A percentile compares a stretch with the other conserved stretches of the same genome.
Evolutionary conservation across 345 rosid genomes (phyloP).

Genomic region (Ailanthus altissimus): DNA sequence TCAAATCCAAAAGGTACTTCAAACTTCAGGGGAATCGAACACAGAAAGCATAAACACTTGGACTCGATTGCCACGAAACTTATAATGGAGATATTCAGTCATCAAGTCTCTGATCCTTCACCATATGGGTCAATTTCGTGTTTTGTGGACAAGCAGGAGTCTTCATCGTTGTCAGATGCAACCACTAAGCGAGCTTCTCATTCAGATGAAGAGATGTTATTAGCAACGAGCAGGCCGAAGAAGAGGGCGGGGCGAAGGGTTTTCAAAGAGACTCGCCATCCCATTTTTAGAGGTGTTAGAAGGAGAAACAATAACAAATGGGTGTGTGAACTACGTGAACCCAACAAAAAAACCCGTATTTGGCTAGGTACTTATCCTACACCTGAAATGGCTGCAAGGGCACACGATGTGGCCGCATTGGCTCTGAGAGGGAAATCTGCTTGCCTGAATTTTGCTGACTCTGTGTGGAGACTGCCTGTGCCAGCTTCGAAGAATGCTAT

Average conservation of each 20-base stretch:
- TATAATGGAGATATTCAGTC: constrained; percentile 20
- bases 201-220: constrained; percentile 36
- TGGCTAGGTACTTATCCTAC: constrained; percentile 85
- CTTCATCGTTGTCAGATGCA: constrained; percentile 24
- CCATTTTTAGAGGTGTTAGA: constrained; percentile 66
- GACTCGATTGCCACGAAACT: not conserved
- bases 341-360: constrained; percentile 52
- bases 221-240: constrained; percentile 65
- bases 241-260: constrained; percentile 64
- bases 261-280: constrained; percentile 76
- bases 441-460: constrained; percentile 76
- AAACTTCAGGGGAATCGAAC: not conserved
- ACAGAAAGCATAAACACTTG: not conserved
- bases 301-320: constrained; percentile 59
- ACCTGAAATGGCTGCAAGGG: constrained; percentile 78
- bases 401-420: constrained; percentile 77
- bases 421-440: constrained; percentile 63
- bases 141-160: constrained; percentile 8
- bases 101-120: constrained; percentile 5
- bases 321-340: constrained; percentile 77
- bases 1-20: not conserved
- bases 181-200: constrained; percentile 2
- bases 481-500: constrained; percentile 47
- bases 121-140: constrained; percentile 3
- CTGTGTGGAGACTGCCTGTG: constrained; percentile 55